phyloP scores from a whole-genome alignment of 139 green algal species.

The Edaphochlamys debaryana region DNA sequence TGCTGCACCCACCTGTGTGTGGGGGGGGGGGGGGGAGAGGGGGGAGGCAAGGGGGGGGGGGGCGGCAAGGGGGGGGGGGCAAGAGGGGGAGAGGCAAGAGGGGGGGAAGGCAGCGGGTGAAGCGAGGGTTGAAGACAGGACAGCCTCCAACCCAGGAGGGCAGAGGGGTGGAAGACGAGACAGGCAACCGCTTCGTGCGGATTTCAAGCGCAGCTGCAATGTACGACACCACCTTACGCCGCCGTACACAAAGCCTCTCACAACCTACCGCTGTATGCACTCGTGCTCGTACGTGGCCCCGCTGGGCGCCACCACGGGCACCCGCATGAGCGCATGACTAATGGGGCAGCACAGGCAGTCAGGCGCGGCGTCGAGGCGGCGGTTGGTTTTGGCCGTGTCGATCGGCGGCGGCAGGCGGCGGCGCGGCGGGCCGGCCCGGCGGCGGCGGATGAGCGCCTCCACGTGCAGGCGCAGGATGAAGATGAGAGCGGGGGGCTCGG shows the following conservation, averaged over 20 bases:
- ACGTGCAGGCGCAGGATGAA: slow-evolving; percentile 38
- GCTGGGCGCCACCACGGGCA: slow-evolving; percentile 29
- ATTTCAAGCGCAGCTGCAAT: too few species aligned
- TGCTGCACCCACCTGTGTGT: slow-evolving; percentile 22
- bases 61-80: neutral
- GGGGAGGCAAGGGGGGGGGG: too few species aligned
- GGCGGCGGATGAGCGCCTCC: slow-evolving; percentile 9
- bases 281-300: slow-evolving; percentile 26
- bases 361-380: neutral
- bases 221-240: too few species aligned
- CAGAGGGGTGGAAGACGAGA: too few species aligned
- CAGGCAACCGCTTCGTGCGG: too few species aligned
- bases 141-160: neutral
- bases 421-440: neutral
- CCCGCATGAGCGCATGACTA: slow-evolving; percentile 20
- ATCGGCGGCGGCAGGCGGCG: slow-evolving; percentile 31
- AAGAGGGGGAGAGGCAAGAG: neutral
- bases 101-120: too few species aligned
- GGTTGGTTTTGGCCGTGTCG: neutral
- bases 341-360: slow-evolving; percentile 41
- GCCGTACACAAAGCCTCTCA: too few species aligned
- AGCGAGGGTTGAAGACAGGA: too few species aligned
- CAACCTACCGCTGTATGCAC: slow-evolving; percentile 29
- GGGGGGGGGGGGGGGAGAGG: too few species aligned
- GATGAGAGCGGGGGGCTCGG: slow-evolving; percentile 20